These are phyloP conservation scores for Periconia macrospinosa DNA, from an alignment of 2,329 filamentous ascomycete genomes.

Conservation along the genomic window DNA sequence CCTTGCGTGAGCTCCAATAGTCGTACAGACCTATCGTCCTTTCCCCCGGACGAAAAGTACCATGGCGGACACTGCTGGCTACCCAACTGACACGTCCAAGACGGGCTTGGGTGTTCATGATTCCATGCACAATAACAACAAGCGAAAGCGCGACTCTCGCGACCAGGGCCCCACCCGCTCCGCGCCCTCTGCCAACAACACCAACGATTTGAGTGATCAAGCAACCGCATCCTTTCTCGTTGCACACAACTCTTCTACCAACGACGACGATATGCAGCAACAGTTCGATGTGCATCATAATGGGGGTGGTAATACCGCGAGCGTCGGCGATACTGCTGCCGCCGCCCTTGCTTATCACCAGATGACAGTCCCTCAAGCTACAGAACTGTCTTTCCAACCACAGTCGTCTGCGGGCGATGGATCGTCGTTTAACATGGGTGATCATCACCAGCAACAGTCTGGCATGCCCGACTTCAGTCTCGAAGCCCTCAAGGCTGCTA, in stretches of 20 bases:
- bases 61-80: constrained; percentile 44
- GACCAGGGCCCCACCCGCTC: constrained; percentile 45
- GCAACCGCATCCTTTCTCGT: constrained; percentile 43
- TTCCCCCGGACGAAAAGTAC: not conserved
- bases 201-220: constrained; percentile 39
- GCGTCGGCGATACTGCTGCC: constrained; percentile 61
- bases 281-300: constrained; percentile 54
- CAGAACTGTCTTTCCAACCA: constrained; percentile 55
- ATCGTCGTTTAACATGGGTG: constrained; percentile 48
- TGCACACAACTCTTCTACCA: constrained; percentile 42
- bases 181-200: constrained; percentile 36
- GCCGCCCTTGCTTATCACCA: constrained; percentile 57
- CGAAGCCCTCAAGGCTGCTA: constrained; percentile 54
- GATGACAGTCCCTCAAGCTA: constrained; percentile 60
- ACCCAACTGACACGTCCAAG: constrained; percentile 39
- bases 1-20: constrained; percentile 5
- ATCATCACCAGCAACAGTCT: constrained; percentile 44
- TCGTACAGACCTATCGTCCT: not conserved
- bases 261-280: constrained; percentile 47
- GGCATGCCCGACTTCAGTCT: constrained; percentile 47
- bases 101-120: constrained; percentile 31
- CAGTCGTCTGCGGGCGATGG: constrained; percentile 48
- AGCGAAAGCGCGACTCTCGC: constrained; percentile 51
- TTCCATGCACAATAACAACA: constrained; percentile 37
- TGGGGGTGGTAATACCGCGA: constrained; percentile 53